Evolutionary conservation across 2,329 filamentous ascomycete genomes (phyloP).

Genomic region (Aspergillus melleus): DNA sequence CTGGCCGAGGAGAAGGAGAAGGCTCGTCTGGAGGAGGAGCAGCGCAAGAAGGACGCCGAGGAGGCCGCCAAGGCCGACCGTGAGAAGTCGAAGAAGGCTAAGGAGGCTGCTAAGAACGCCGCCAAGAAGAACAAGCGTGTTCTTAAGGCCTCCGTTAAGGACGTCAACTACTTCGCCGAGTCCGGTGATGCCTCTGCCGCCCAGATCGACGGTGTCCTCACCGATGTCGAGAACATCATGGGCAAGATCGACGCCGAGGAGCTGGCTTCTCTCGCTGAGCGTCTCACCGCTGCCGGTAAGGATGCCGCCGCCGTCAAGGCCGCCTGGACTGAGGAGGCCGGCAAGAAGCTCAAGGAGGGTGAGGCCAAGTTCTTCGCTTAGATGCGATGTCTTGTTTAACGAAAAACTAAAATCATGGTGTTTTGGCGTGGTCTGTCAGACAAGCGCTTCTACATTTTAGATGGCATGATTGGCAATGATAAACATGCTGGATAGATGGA

Average conservation of each 20-base stretch:
- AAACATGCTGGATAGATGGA: slow-evolving; percentile 13
- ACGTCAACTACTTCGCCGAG: slow-evolving; percentile 89
- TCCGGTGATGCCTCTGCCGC: slow-evolving; percentile 69
- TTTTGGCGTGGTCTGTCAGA: neutral
- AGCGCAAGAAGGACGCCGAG: slow-evolving; percentile 78
- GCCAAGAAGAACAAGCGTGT: slow-evolving; percentile 99
- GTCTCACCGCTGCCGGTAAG: slow-evolving; percentile 75
- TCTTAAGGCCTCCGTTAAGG: slow-evolving; percentile 89
- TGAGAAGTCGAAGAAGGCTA: slow-evolving; percentile 88
- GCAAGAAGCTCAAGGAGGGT: slow-evolving; percentile 80
- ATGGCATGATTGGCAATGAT: slow-evolving; percentile 1
- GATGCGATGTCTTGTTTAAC: neutral
- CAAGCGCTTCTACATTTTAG: neutral
- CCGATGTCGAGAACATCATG: slow-evolving; percentile 84
- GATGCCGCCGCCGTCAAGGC: slow-evolving; percentile 81
- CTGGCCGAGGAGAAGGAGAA: slow-evolving; percentile 80
- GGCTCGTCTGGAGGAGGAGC: slow-evolving; percentile 80
- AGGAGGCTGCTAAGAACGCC: slow-evolving; percentile 97
- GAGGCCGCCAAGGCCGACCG: slow-evolving; percentile 80
- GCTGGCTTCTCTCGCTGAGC: slow-evolving; percentile 77
- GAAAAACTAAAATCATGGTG: neutral
- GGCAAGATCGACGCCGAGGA: slow-evolving; percentile 88
- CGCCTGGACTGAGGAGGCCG: slow-evolving; percentile 75
- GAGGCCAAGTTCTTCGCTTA: slow-evolving; percentile 64
- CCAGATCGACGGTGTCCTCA: slow-evolving; percentile 78